Evolutionary conservation across 2,329 filamentous ascomycete species (phyloP).

Genomic region (Ophiostoma novo-ulmi): DNA sequence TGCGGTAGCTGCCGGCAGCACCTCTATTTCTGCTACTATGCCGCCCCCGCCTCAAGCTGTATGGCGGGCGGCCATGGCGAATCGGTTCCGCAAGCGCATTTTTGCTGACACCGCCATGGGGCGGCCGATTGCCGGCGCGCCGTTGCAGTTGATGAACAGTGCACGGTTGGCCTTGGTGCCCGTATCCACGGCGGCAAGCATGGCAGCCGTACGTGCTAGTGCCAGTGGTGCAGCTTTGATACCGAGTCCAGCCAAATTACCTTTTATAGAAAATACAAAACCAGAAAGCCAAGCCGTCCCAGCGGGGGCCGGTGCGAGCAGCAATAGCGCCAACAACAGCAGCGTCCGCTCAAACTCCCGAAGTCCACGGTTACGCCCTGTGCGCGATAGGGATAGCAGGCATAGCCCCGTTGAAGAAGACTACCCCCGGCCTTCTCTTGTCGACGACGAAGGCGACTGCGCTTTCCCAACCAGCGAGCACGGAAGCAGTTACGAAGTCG

Average conservation of each 20-base stretch:
- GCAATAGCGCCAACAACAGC: neutral
- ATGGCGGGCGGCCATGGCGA: constrained; percentile 61
- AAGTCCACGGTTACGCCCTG: neutral
- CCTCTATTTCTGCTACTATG: neutral
- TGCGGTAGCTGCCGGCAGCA: neutral
- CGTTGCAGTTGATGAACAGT: constrained; percentile 25
- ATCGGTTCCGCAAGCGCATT: constrained; percentile 50
- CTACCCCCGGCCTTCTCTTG: neutral
- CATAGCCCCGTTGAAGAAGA: neutral
- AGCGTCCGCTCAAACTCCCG: neutral
- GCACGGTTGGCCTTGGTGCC: constrained; percentile 18
- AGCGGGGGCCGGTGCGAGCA: too few relatives aligned
- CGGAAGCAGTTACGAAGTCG: constrained; percentile 38
- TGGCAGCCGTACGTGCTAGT: neutral
- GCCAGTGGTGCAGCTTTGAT: neutral
- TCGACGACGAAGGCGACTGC: constrained; percentile 37
- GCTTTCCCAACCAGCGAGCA: constrained; percentile 45
- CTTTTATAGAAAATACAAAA: neutral
- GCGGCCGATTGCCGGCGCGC: constrained; percentile 26
- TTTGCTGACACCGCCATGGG: constrained; percentile 35
- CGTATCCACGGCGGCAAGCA: neutral
- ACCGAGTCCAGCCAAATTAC: neutral
- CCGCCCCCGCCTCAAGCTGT: constrained; percentile 42
- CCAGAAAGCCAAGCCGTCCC: neutral
- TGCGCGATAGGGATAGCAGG: neutral